phyloP scores from a whole-genome alignment of 768 basidiomycete species.

The Rhizopogon vesiculosus region DNA sequence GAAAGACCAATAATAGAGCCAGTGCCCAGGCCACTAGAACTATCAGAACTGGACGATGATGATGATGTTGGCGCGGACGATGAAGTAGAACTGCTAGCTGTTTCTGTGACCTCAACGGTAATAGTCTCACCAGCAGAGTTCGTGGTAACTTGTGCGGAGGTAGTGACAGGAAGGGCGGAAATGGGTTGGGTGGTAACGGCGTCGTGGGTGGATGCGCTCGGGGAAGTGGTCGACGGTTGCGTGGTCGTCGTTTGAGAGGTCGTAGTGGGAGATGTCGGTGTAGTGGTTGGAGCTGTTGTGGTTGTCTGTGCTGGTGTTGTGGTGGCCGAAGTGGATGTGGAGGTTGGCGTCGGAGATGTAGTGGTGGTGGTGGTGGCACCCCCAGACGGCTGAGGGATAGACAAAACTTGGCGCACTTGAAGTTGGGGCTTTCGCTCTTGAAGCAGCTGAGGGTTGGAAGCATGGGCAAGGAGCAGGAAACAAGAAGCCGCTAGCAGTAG shows the following conservation, averaged over 20 bases:
- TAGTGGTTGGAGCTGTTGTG: not conserved
- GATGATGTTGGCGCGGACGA: slow-evolving; percentile 18
- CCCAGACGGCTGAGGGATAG: not conserved
- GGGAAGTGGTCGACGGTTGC: not conserved
- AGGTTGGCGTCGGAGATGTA: slow-evolving; percentile 10
- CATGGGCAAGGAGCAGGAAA: slow-evolving; percentile 18
- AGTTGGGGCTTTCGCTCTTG: slow-evolving; percentile 4
- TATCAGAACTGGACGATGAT: slow-evolving; percentile 10
- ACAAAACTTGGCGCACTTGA: slow-evolving; percentile 14
- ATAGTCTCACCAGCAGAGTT: slow-evolving; percentile 23
- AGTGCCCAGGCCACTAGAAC: slow-evolving; percentile 44
- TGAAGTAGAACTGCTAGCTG: slow-evolving; percentile 20
- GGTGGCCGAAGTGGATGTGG: slow-evolving; percentile 5
- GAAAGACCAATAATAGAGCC: slow-evolving; percentile 79
- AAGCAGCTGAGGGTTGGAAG: slow-evolving; percentile 16
- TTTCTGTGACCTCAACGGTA: slow-evolving; percentile 16
- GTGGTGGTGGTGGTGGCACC: slow-evolving; percentile 1
- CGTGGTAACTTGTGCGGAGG: slow-evolving; percentile 18
- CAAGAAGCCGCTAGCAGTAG: slow-evolving; percentile 21
- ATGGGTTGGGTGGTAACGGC: slow-evolving; percentile 1
- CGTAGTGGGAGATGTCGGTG: slow-evolving; percentile 3
- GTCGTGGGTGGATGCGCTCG: slow-evolving; percentile 3
- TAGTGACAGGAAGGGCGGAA: slow-evolving; percentile 4
- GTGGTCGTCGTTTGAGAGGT: slow-evolving; percentile 1
- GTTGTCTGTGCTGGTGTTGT: slow-evolving; percentile 1